Evolutionary conservation across 805 yeast genomes (phyloP).

Genomic region (Naumovozyma dairenensis): DNA sequence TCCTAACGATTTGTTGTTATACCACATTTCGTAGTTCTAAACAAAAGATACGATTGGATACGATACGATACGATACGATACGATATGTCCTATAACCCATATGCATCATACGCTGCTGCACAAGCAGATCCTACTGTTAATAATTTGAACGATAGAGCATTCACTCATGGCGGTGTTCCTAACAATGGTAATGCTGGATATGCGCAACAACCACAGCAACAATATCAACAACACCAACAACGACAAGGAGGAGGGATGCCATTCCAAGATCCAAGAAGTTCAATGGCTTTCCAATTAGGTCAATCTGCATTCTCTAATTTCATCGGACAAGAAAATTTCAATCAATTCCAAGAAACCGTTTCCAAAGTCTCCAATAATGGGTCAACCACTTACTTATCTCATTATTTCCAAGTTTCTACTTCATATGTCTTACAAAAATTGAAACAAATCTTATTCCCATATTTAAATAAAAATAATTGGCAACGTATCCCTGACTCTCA

Average conservation of each 20-base stretch:
- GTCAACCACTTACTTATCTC: constrained; percentile 58
- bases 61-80: too few species aligned
- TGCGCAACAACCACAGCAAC: constrained; percentile 19
- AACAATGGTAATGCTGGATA: not conserved
- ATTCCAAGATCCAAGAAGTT: constrained; percentile 69
- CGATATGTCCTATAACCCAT: constrained; percentile 44
- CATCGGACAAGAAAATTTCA: constrained; percentile 48
- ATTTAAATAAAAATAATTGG: constrained; percentile 76
- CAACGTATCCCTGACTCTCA: constrained; percentile 38
- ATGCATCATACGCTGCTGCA: constrained; percentile 26
- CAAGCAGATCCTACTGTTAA: constrained; percentile 9
- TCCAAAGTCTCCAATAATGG: constrained; percentile 29
- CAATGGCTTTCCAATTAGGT: constrained; percentile 82
- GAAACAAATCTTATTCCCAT: constrained; percentile 71
- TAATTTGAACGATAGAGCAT: constrained; percentile 9
- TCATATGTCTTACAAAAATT: constrained; percentile 72
- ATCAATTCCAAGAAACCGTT: constrained; percentile 39
- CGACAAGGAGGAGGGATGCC: constrained; percentile 26
- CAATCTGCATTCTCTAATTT: constrained; percentile 55
- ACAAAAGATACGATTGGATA: too few species aligned
- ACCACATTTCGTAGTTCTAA: too few species aligned
- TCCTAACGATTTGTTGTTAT: too few species aligned
- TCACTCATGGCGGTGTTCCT: constrained; percentile 13
- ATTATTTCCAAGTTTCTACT: constrained; percentile 88
- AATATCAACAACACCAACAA: constrained; percentile 24